Percentiles rank a stretch among this genome's conserved stretches.
These are phyloP conservation scores for Graphilbum sp. DNA, from an alignment of 2,329 filamentous ascomycete genomes.

Conservation along the genomic window DNA sequence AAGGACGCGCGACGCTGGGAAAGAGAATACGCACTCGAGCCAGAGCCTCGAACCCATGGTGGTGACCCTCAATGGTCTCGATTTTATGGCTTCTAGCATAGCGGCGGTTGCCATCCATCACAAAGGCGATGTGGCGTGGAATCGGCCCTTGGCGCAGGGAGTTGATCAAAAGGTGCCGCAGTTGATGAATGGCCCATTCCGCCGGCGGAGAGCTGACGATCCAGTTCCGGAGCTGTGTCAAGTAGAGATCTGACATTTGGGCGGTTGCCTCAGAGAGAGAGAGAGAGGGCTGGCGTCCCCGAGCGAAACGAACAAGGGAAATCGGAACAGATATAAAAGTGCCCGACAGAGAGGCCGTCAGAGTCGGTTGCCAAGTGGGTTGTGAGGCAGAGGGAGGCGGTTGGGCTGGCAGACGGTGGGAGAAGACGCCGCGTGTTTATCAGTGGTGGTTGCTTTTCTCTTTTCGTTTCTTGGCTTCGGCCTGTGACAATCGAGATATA, in stretches of 20 bases:
- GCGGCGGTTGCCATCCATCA: slow-evolving; percentile 95
- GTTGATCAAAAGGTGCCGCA: slow-evolving; percentile 75
- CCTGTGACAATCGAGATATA: too few species aligned
- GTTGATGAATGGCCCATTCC: slow-evolving; percentile 68
- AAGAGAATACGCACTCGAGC: slow-evolving; percentile 46
- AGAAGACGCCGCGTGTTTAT: too few species aligned
- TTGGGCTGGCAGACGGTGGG: too few species aligned
- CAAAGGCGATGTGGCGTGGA: slow-evolving; percentile 92
- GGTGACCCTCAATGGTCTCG: slow-evolving; percentile 92
- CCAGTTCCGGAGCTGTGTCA: slow-evolving; percentile 42
- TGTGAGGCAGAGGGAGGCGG: too few species aligned
- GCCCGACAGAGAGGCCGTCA: too few species aligned
- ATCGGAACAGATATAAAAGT: too few species aligned
- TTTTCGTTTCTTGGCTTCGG: too few species aligned
- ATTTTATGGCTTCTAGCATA: slow-evolving; percentile 84
- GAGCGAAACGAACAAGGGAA: neutral
- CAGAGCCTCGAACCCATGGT: slow-evolving; percentile 86
- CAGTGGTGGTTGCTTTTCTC: too few species aligned
- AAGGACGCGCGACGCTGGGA: neutral
- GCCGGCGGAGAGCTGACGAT: slow-evolving; percentile 75
- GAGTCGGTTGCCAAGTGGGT: too few species aligned
- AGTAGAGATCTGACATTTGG: slow-evolving; percentile 37
- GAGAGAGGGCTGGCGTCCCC: neutral
- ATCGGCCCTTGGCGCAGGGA: slow-evolving; percentile 81
- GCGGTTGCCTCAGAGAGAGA: neutral